Evolutionary conservation across 345 rosid genomes (phyloP).

Genomic region (Acer yangbiense): DNA sequence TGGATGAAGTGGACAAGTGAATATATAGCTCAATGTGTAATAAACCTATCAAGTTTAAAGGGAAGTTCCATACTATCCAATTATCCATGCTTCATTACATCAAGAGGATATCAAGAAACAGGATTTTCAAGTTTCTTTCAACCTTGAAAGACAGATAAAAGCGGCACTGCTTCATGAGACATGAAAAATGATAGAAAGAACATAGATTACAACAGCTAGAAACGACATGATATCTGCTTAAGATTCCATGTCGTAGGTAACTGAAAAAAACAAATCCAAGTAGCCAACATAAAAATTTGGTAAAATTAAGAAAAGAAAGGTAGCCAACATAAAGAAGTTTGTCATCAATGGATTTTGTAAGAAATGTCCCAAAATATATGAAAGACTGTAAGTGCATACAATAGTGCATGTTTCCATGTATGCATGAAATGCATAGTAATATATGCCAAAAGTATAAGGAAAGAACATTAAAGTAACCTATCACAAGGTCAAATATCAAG

Average conservation of each 20-base stretch:
- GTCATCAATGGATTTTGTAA: background rate
- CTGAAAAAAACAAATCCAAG: background rate
- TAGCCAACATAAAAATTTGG: background rate
- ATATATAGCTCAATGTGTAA: too few relatives aligned
- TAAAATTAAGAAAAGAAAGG: too few relatives aligned
- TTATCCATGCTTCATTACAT: background rate
- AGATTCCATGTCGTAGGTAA: background rate
- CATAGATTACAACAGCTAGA: background rate
- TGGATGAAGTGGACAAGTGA: constrained; percentile 2
- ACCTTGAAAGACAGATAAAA: background rate
- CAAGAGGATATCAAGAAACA: background rate
- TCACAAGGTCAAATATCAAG: background rate
- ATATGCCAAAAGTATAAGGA: background rate
- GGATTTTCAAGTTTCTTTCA: background rate
- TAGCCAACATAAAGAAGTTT: background rate
- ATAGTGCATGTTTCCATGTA: background rate
- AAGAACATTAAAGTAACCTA: background rate
- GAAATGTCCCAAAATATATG: background rate
- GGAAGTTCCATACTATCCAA: background rate
- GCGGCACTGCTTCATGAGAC: too few relatives aligned
- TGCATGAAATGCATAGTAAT: background rate
- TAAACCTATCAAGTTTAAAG: background rate
- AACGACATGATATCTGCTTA: background rate
- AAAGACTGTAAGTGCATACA: background rate
- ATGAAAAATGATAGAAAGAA: background rate